Conservation (phyloP, 176 grass and related monocot species). For the Secale cereale region DNA sequence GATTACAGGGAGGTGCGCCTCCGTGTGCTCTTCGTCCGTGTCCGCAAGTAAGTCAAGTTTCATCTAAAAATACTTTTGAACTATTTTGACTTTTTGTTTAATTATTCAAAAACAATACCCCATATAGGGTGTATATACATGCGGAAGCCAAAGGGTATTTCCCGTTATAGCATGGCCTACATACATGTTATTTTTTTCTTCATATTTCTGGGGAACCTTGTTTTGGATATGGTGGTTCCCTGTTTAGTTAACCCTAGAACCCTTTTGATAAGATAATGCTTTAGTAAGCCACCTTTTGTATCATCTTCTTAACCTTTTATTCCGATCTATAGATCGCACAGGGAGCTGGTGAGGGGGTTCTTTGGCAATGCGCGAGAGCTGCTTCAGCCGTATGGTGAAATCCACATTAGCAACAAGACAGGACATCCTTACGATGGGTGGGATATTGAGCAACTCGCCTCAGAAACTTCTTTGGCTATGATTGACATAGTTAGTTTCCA, state of each 20-base stretch:
- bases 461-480: conserved; percentile 28
- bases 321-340: conserved; percentile 35
- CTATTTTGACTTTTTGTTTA: too few relatives aligned
- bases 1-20: too few relatives aligned
- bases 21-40: too few relatives aligned
- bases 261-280: background rate
- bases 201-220: background rate
- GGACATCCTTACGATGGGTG: conserved; percentile 21
- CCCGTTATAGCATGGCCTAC: too few relatives aligned
- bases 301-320: background rate
- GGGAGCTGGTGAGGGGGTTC: conserved; percentile 30
- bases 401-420: conserved; percentile 53
- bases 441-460: conserved; percentile 41
- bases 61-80: too few relatives aligned
- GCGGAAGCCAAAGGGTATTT: too few relatives aligned
- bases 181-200: background rate
- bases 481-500: conserved; percentile 26
- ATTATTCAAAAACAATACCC: too few relatives aligned
- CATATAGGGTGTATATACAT: too few relatives aligned
- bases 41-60: too few relatives aligned
- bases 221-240: background rate
- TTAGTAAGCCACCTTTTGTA: background rate
- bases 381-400: conserved; percentile 39
- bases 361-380: conserved; percentile 45
- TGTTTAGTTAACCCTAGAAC: background rate